phyloP scores from a whole-genome alignment of 2,329 filamentous ascomycete species.

The Harringtonia lauricola region DNA sequence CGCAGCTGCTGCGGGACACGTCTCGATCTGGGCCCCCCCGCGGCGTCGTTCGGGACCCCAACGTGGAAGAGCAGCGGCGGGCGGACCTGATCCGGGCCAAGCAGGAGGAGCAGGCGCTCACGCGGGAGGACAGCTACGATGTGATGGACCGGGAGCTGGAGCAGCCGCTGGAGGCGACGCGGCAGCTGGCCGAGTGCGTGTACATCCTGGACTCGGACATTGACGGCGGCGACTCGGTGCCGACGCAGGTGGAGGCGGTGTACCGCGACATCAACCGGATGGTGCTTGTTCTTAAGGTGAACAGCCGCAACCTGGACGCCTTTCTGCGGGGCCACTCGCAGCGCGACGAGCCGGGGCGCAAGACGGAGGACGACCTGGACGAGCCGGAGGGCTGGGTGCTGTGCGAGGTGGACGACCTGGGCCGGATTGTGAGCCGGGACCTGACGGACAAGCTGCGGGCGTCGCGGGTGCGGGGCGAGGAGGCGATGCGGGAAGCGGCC shows the following conservation, averaged over 20 bases:
- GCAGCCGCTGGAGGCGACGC: conserved; percentile 49
- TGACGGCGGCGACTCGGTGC: conserved; percentile 44
- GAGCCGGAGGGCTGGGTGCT: conserved; percentile 60
- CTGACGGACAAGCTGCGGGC: conserved; percentile 55
- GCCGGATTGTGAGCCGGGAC: conserved; percentile 49
- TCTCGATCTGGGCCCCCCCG: too few relatives aligned
- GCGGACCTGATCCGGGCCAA: conserved; percentile 42
- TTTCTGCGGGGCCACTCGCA: conserved; percentile 58
- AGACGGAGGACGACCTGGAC: conserved; percentile 56
- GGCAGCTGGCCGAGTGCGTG: conserved; percentile 56
- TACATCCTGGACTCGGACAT: conserved; percentile 32
- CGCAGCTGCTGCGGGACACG: conserved; percentile 34
- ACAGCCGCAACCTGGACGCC: conserved; percentile 54
- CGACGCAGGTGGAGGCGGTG: conserved; percentile 52
- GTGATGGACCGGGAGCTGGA: conserved; percentile 49
- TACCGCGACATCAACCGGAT: conserved; percentile 85
- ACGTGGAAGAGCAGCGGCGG: conserved; percentile 38
- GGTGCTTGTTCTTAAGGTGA: conserved; percentile 86
- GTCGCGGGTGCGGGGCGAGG: conserved; percentile 56
- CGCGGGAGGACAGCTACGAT: conserved; percentile 60
- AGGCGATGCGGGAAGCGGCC: conserved; percentile 57
- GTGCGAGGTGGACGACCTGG: conserved; percentile 62
- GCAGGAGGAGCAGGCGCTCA: conserved; percentile 44
- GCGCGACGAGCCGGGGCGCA: conserved; percentile 36
- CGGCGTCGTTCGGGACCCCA: conserved; percentile 39